Conservation (phyloP, 2,329 filamentous ascomycete species). For the Pseudogymnoascus sp. region DNA sequence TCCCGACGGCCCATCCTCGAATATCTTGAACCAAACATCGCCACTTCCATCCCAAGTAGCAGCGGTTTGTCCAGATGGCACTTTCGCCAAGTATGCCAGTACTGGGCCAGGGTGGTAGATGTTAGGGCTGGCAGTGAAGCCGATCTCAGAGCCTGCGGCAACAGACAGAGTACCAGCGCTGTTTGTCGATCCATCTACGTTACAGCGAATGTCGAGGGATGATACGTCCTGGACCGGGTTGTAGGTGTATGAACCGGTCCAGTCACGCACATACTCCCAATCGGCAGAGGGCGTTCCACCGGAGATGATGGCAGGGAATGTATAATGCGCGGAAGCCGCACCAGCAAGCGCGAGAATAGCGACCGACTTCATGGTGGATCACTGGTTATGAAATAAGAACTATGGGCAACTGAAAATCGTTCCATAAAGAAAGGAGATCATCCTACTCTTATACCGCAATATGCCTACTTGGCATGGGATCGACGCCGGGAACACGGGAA, state of each 20-base stretch:
- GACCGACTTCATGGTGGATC: not conserved
- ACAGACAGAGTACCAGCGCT: constrained; percentile 20
- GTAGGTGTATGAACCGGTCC: constrained; percentile 24
- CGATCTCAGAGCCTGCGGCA: constrained; percentile 21
- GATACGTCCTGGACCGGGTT: constrained; percentile 26
- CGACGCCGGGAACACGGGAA: not conserved
- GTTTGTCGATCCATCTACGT: constrained; percentile 27
- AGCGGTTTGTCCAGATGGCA: not conserved
- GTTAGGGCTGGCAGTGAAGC: constrained; percentile 21
- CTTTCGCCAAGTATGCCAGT: constrained; percentile 17
- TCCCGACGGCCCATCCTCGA: constrained; percentile 19
- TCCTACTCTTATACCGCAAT: not conserved
- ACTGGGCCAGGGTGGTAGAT: constrained; percentile 26
- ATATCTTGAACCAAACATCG: constrained; percentile 26
- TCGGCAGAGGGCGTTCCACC: constrained; percentile 16
- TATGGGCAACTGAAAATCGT: not conserved
- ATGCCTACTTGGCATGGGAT: not conserved
- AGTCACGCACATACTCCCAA: constrained; percentile 24
- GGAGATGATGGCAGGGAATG: constrained; percentile 16
- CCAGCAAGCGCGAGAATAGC: constrained; percentile 18
- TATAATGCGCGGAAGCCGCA: constrained; percentile 23
- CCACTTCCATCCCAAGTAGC: constrained; percentile 2
- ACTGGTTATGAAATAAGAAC: not conserved
- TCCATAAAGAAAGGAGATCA: not conserved
- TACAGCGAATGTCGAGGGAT: constrained; percentile 35